Base-by-base conservation (phyloP, 148 eudicot species). In the Vaccinium macrocarpon region DNA sequence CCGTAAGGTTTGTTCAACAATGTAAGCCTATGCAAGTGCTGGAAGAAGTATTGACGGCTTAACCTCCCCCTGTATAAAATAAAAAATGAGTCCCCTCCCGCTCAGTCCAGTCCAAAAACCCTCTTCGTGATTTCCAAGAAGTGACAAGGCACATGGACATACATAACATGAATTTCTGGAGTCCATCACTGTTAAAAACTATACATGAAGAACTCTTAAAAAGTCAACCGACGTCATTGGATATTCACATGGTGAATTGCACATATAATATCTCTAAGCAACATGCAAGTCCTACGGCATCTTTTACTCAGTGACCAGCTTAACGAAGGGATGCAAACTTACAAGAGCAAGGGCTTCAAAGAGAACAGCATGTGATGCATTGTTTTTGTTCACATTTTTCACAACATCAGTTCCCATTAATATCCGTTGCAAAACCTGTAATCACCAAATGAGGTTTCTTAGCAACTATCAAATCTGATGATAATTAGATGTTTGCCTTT, bases 341-440 rank as follows among this genome's bases (percentile, higher is more conserved):
- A 97, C 99, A 79, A 97, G 96, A 86, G 99, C 97, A 84, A 97
- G 98, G 84, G 99, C 98, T 90, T 97, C 99, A 88, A 97, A 97
- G n/a, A 97, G 92, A 87, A 97, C 99, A 87, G 99, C 98, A 90
- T 97, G 99, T 73, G 99, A 97, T 89, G 99, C 99, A 91, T 97
- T 97, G 85, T 97, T 97, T 92, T 97, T 97, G 91, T 97, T 97
- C 79, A 97, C 99, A 86, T 97, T 97, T 89, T 97, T 97, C 83
- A 97, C 99, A 38, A 95, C 98, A 86, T 97, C 99, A 42, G 99
- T 97, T 81, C 99, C 99, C 99, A 97, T 95, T 81, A 97, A 87
- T 89, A 95, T 92, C 88, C 98, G 91, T 91, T 97, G 99, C 84
- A 97, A 86, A 86, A 95, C 99, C 99, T 97, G 86, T 81, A 81